A percentile compares a stretch with the other conserved stretches of the same genome.
phyloP scores from a whole-genome alignment of 148 eudicot species.

The Pouteria glomerata region DNA sequence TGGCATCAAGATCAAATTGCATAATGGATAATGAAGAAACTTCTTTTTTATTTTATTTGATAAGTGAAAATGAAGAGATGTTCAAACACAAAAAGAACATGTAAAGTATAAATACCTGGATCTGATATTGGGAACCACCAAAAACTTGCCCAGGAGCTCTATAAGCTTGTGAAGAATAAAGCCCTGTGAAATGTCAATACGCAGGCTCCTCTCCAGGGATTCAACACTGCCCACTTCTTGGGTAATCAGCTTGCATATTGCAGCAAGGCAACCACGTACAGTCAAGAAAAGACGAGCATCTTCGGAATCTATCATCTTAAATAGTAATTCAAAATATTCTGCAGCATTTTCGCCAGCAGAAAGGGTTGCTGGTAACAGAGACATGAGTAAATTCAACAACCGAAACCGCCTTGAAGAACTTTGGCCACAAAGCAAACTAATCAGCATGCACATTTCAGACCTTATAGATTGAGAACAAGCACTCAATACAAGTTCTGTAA shows the following conservation, averaged over 20 bases:
- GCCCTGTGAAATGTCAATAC: constrained; percentile 95
- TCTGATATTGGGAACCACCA: constrained; percentile 95
- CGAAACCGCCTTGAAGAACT: constrained; percentile 79
- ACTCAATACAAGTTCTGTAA: constrained; percentile 91
- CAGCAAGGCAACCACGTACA: constrained; percentile 76
- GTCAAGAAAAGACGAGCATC: constrained; percentile 98
- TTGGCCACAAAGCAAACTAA: constrained; percentile 88
- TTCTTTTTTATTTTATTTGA: no score
- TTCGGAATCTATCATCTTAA: constrained; percentile 92
- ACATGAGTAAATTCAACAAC: constrained; percentile 77
- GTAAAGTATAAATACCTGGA: constrained; percentile 54
- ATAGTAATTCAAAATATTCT: constrained; percentile 90
- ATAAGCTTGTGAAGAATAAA: constrained; percentile 97
- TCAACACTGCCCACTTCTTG: constrained; percentile 86
- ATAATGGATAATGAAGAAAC: constrained; percentile 11
- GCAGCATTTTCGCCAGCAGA: constrained; percentile 96
- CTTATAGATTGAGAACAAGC: constrained; percentile 98
- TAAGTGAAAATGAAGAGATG: neutral
- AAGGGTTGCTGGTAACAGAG: constrained; percentile 91
- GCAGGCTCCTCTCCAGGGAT: constrained; percentile 92
- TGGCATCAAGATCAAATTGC: constrained; percentile 24
- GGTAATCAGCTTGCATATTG: constrained; percentile 75
- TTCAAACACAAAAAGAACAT: constrained; percentile 4
- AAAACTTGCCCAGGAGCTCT: constrained; percentile 95
- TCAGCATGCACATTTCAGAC: constrained; percentile 96